Evolutionary conservation across 805 yeast species (phyloP), one percentile per base, ranked within the genome.

Genomic region (Starmerella scarabaei): DNA sequence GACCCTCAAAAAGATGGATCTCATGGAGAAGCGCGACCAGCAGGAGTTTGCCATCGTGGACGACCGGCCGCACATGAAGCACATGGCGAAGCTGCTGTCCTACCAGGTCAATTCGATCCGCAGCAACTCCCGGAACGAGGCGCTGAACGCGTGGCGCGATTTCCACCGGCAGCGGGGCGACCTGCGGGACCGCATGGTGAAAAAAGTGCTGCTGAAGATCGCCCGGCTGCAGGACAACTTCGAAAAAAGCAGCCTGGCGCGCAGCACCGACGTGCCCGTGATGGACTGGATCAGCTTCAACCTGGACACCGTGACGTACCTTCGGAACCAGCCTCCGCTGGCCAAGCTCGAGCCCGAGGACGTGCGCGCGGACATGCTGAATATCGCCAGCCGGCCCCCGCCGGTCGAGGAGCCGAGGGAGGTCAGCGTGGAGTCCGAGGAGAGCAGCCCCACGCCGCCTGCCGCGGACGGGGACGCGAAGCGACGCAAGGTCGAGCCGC

Each of bases 141-240:
- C 43, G 12, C 35, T 44, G 17, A 39, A 39, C 33, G 33, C 50
- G 8, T 56, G 61, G 62, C 42, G 56, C 19, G 57, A 59, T 40
- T 60, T 52, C 43, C 24, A 44, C 44, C 49, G 54, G 28, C 49
- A 44, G 18, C 50, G 49, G 35, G 44, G 32, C 28, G 53, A 49
- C 17, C 48, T 60, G 23, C 47, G 54, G 17, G 50, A 47, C 43
- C 34, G 44, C 16, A 29, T 55, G 43, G 48, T 51, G 33, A 29
- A 37, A 15, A 35, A 50, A 23, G 35, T 49, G 24, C 43, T 42
- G 35, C 45, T 41, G 30, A 42, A 51, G 37, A 41, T 59, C 33
- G 37, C 51, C 19, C 38, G 45, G 19, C 42, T 57, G 29, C 52
- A 48, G 43, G 45, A 38, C 19, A 61, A 57, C 40, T 48, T 45